These are phyloP conservation scores for Epicoccum sorghinum DNA, from an alignment of 2,329 filamentous ascomycete species.

Conservation along the genomic window DNA sequence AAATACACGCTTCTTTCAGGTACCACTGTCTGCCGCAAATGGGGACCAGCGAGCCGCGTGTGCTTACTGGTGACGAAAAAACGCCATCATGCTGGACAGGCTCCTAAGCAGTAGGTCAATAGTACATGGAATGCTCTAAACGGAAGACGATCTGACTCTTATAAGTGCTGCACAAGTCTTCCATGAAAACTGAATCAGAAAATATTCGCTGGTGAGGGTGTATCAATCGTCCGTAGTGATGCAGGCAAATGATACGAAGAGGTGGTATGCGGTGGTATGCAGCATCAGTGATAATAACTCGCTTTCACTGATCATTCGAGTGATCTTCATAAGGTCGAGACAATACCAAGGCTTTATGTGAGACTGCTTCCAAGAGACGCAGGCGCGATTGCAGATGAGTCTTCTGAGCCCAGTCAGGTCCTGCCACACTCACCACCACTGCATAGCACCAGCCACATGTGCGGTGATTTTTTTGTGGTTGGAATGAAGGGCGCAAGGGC, in stretches of 20 bases:
- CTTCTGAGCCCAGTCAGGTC: too few species aligned
- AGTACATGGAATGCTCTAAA: slow-evolving; percentile 29
- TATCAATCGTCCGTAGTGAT: background rate
- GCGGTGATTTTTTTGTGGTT: slow-evolving; percentile 2
- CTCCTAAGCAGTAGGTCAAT: slow-evolving; percentile 40
- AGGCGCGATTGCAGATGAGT: background rate
- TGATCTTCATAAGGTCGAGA: too few species aligned
- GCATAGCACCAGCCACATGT: slow-evolving; percentile 8
- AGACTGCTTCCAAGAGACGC: background rate
- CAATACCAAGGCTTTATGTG: too few species aligned
- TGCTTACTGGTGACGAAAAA: background rate
- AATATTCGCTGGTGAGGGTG: slow-evolving; percentile 43
- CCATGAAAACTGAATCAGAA: slow-evolving; percentile 33
- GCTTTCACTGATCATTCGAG: too few species aligned
- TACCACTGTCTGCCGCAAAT: background rate
- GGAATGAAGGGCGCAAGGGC: slow-evolving; percentile 27
- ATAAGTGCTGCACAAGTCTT: slow-evolving; percentile 40
- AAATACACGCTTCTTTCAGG: background rate
- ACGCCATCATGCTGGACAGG: slow-evolving; percentile 7
- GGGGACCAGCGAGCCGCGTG: background rate
- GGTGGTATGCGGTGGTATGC: background rate
- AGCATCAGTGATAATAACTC: too few species aligned
- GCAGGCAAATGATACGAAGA: too few species aligned
- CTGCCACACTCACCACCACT: background rate
- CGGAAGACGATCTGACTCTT: slow-evolving; percentile 32